Conservation (phyloP, 1,139 yeast species). For the Hanseniaspora sp. region DNA sequence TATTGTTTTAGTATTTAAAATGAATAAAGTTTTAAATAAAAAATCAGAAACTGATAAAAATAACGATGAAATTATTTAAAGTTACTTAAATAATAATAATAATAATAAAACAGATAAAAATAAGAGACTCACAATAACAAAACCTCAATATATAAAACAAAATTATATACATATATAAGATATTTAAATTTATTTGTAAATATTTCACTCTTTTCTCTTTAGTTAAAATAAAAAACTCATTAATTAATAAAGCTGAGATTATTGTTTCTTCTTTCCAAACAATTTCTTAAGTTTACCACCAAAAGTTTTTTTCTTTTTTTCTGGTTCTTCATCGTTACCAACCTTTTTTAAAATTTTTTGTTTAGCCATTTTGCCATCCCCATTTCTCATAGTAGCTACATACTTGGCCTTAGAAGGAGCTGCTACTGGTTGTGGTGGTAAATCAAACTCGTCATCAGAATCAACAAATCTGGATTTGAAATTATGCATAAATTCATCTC, state of each 20-base stretch:
- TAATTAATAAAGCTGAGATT: not conserved
- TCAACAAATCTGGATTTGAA: slow-evolving; percentile 45
- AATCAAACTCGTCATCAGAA: slow-evolving; percentile 44
- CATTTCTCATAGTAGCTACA: slow-evolving; percentile 17
- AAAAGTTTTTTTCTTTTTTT: slow-evolving; percentile 40
- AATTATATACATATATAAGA: not conserved
- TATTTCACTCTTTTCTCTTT: no score
- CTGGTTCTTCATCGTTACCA: slow-evolving; percentile 22
- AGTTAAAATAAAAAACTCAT: no score
- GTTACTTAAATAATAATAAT: not conserved
- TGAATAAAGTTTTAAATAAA: not conserved
- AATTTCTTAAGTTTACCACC: slow-evolving; percentile 47
- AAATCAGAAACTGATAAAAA: not conserved
- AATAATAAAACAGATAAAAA: no score
- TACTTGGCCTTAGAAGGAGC: slow-evolving; percentile 15
- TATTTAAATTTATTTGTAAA: no score
- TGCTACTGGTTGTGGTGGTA: not conserved
- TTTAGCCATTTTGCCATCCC: slow-evolving; percentile 15
- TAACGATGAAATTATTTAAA: not conserved
- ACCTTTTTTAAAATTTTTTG: slow-evolving; percentile 14
- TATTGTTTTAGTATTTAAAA: not conserved
- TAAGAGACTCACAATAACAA: not conserved
- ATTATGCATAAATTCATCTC: slow-evolving; percentile 21
- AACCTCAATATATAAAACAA: not conserved
- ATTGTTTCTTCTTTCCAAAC: slow-evolving; percentile 38